A percentile compares a stretch with the other conserved stretches of the same genome.
These are phyloP conservation scores for Melampsora abietis-canadensis DNA, from an alignment of 1,284 basidiomycete species.

Conservation along the genomic window DNA sequence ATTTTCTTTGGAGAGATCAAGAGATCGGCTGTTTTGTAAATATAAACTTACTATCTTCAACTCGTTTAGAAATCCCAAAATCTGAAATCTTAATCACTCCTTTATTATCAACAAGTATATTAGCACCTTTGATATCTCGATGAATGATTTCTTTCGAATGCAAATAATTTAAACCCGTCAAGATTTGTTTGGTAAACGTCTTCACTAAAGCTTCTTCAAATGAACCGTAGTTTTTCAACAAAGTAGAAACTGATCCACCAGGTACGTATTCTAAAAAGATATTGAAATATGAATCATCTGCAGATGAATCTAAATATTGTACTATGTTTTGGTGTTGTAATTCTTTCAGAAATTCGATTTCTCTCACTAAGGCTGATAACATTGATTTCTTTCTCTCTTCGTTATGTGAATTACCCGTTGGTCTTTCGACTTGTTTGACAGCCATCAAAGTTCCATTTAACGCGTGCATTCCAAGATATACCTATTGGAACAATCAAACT, in stretches of 20 bases:
- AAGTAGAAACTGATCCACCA: slow-evolving; percentile 89
- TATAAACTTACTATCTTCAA: slow-evolving; percentile 89
- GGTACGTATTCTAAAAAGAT: slow-evolving; percentile 99
- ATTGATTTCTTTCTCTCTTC: slow-evolving; percentile 92
- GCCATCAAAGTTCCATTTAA: slow-evolving; percentile 92
- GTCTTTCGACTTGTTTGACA: slow-evolving; percentile 96
- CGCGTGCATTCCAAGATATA: slow-evolving; percentile 90
- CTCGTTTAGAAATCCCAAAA: slow-evolving; percentile 98
- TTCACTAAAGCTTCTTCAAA: slow-evolving; percentile 93
- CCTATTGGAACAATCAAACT: slow-evolving; percentile 45
- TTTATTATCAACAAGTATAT: slow-evolving; percentile 97
- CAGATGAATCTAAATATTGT: slow-evolving; percentile 65
- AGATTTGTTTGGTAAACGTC: slow-evolving; percentile 90
- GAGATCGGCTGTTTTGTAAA: too few species aligned
- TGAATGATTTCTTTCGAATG: slow-evolving; percentile 95
- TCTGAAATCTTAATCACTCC: slow-evolving; percentile 97
- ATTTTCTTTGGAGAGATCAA: too few species aligned
- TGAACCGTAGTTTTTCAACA: slow-evolving; percentile 89
- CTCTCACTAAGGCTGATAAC: slow-evolving; percentile 88
- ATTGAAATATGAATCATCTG: slow-evolving; percentile 83
- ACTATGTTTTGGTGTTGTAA: slow-evolving; percentile 73
- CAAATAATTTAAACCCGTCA: slow-evolving; percentile 85
- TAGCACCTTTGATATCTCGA: slow-evolving; percentile 96
- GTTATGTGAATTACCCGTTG: slow-evolving; percentile 77
- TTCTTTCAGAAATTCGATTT: slow-evolving; percentile 92